phyloP scores from a whole-genome alignment of 768 basidiomycete species.

The Rhizopogon salebrosus region DNA sequence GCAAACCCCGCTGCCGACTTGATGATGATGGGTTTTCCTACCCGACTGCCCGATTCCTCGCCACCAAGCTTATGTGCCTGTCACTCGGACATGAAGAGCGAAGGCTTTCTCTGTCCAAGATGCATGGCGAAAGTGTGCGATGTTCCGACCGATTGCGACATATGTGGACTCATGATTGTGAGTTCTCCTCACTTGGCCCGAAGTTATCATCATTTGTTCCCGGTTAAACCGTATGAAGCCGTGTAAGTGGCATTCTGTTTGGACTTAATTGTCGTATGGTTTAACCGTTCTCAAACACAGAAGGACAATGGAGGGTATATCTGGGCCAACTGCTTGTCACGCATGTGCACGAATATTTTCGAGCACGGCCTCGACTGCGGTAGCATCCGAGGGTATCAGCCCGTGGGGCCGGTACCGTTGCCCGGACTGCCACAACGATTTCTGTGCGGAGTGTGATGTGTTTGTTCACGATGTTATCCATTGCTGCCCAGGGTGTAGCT shows the following conservation, averaged over 20 bases:
- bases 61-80: conserved; percentile 87
- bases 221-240: conserved; percentile 78
- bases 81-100: conserved; percentile 87
- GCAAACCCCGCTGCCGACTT: conserved; percentile 76
- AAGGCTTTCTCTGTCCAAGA: conserved; percentile 93
- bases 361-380: conserved; percentile 28
- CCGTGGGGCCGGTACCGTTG: conserved; percentile 86
- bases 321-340: conserved; percentile 50
- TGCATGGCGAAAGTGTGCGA: conserved; percentile 94
- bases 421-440: conserved; percentile 79
- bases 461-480: conserved; percentile 95
- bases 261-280: conserved; percentile 3
- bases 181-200: conserved; percentile 95
- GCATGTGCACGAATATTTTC: conserved; percentile 77
- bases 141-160: conserved; percentile 96
- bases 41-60: conserved; percentile 78
- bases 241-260: conserved; percentile 53
- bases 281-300: conserved; percentile 20
- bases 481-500: conserved; percentile 86
- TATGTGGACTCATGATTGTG: conserved; percentile 97
- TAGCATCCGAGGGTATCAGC: conserved; percentile 64
- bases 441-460: conserved; percentile 94
- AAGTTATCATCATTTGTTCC: conserved; percentile 94
- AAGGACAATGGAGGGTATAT: conserved; percentile 33
- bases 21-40: conserved; percentile 99